phyloP scores from a whole-genome alignment of 139 green algal genomes.

The Coccomyxa sp. region DNA sequence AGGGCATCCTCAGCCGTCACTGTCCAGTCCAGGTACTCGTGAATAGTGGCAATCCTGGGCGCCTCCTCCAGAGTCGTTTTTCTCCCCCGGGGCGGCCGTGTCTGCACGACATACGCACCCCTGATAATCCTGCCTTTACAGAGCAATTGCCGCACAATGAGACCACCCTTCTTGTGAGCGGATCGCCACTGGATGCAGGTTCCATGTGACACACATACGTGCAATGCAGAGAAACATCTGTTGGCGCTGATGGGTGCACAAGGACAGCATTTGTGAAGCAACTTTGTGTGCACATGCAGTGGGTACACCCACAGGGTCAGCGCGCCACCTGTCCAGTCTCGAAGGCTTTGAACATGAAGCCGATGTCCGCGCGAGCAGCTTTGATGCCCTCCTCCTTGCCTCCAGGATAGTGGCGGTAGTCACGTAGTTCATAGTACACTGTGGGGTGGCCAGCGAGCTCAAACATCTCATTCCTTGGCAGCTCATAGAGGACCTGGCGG shows the following conservation, averaged over 20 bases:
- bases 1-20: constrained; percentile 66
- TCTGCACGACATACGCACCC: background rate
- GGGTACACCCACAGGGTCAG: background rate
- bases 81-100: constrained; percentile 37
- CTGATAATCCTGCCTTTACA: background rate
- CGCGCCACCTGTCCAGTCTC: constrained; percentile 17
- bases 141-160: background rate
- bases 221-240: background rate
- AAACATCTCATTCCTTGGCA: constrained; percentile 52
- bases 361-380: constrained; percentile 55
- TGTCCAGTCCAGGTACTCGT: constrained; percentile 96
- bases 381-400: constrained; percentile 31
- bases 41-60: constrained; percentile 80
- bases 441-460: constrained; percentile 70
- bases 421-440: constrained; percentile 59
- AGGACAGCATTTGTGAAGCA: background rate
- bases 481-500: constrained; percentile 29
- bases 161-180: background rate
- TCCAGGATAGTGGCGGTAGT: constrained; percentile 29
- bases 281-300: background rate
- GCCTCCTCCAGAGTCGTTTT: constrained; percentile 56
- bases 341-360: constrained; percentile 85
- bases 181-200: background rate
- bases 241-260: background rate
- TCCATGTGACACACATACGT: background rate